Percentiles rank a stretch among this genome's conserved stretches.
Conservation (phyloP, 768 basidiomycete genomes). For the Ramaria sp. region DNA sequence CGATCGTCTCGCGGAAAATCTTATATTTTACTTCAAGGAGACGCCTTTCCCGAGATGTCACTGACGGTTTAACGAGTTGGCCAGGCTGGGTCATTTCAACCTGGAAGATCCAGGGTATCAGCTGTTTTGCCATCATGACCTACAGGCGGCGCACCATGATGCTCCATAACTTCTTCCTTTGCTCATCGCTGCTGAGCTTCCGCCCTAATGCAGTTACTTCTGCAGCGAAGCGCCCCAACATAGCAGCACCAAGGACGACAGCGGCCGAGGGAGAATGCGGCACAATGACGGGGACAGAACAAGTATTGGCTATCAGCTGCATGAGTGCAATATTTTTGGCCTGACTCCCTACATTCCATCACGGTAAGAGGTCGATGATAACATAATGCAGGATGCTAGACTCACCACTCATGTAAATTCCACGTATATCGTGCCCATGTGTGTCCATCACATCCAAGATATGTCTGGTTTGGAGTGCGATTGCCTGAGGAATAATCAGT, state of each 20-base stretch:
- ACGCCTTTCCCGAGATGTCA: constrained; percentile 51
- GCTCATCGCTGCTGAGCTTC: constrained; percentile 29
- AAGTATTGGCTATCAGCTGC: constrained; percentile 81
- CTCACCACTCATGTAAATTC: constrained; percentile 72
- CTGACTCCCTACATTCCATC: constrained; percentile 57
- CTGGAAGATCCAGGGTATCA: constrained; percentile 25
- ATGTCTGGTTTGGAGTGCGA: constrained; percentile 89
- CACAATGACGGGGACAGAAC: constrained; percentile 71
- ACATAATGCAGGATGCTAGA: background rate
- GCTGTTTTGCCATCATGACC: background rate
- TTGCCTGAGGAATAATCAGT: constrained; percentile 31
- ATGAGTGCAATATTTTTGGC: constrained; percentile 83
- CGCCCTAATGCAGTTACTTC: constrained; percentile 33
- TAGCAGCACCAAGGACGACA: constrained; percentile 87
- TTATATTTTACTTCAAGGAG: constrained; percentile 86
- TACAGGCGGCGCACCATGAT: constrained; percentile 59
- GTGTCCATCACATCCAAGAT: constrained; percentile 85
- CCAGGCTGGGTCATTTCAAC: constrained; percentile 89
- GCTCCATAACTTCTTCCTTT: constrained; percentile 69
- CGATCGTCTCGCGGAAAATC: constrained; percentile 83
- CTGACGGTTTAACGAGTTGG: constrained; percentile 53
- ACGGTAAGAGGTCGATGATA: background rate
- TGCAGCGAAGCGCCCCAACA: constrained; percentile 82
- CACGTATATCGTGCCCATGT: constrained; percentile 72
- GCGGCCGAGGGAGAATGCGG: constrained; percentile 68